Base-by-base conservation (phyloP, 148 eudicot genomes). In the Silene conica region DNA sequence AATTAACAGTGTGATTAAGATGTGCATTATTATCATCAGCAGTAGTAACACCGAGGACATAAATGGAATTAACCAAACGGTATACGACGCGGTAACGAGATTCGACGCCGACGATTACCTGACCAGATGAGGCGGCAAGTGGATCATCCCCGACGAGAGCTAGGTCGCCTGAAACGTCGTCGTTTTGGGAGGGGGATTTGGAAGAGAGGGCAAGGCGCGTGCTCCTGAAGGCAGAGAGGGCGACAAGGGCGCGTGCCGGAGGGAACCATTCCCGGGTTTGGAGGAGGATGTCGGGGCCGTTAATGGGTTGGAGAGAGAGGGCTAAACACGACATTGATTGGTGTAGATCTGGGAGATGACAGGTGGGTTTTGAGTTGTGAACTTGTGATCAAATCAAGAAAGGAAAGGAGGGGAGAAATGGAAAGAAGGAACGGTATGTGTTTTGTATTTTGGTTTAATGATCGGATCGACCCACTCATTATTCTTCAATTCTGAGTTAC, bases 191-290 rank as follows among this genome's bases (percentile, higher is more conserved):
- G 4, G 89, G 78, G 28, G 77, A 14, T 2, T 87, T 85, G 19
- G 90, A 75, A 62, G 97, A 85, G 28, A 86, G 87, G 4, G 91
- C 87, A 68, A 87, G 82, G 58, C 97, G 97, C 20, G 98, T 93
- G 73, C 79, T 59, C 25, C 95, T 89, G 63, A 91, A 93, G 71
- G 92, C 83, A 25, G 98, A 86, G 46, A 93, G 87, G 56, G 98
- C 98, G 41, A 87, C 86, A 0, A 93, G 91, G 48, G 98, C 97
- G 13, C 98, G 90, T 4, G 98, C 83, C 1, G 98, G 98, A 0
- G 98, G 97, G 71, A 93, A 91, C 98, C 98, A 93, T 80, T 93
- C 98, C 4, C 98, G 97, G 78, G 98, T 89, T 54, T 93, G 98
- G 78, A 93, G 97, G 56, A 93, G 82, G 63, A 93, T 82, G 78